Percentiles rank a stretch among this genome's conserved stretches.
phyloP scores from a whole-genome alignment of 805 yeast genomes.

The Schwanniomyces polymorphus region DNA sequence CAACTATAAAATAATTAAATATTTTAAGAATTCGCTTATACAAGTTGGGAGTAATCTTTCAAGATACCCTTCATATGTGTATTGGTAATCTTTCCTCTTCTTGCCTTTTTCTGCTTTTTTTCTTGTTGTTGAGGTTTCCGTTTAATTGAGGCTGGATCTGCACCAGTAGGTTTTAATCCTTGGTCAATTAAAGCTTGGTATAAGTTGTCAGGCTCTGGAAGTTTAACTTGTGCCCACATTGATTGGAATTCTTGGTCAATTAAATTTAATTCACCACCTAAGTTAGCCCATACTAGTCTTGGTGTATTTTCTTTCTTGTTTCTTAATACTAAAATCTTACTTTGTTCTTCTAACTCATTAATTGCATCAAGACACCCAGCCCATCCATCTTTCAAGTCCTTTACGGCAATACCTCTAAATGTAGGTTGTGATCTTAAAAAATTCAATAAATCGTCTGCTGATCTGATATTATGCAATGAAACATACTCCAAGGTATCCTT shows the following conservation, averaged over 20 bases:
- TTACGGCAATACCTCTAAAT: conserved; percentile 83
- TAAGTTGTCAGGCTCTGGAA: conserved; percentile 81
- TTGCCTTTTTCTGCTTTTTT: conserved; percentile 85
- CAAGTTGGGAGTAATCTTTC: conserved; percentile 68
- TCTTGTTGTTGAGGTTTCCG: conserved; percentile 57
- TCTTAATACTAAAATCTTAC: conserved; percentile 77
- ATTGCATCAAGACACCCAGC: conserved; percentile 80
- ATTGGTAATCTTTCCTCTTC: conserved; percentile 92
- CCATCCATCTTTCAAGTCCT: conserved; percentile 91
- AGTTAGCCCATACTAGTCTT: conserved; percentile 87
- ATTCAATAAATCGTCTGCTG: conserved; percentile 72
- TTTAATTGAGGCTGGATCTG: conserved; percentile 93
- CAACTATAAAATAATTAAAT: not conserved
- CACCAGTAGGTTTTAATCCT: conserved; percentile 94
- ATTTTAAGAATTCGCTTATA: conserved; percentile 9
- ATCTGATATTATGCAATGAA: conserved; percentile 83
- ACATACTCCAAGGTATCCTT: conserved; percentile 77
- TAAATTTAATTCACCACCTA: conserved; percentile 67
- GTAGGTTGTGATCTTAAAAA: conserved; percentile 79
- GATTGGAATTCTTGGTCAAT: conserved; percentile 80
- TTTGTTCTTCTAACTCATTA: conserved; percentile 71
- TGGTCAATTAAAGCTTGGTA: conserved; percentile 76
- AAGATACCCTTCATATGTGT: conserved; percentile 95
- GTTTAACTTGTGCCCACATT: conserved; percentile 76
- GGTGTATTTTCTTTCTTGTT: conserved; percentile 94